These are phyloP conservation scores for Candida sonorensis DNA, from an alignment of 805 yeast species.

Conservation along the genomic window DNA sequence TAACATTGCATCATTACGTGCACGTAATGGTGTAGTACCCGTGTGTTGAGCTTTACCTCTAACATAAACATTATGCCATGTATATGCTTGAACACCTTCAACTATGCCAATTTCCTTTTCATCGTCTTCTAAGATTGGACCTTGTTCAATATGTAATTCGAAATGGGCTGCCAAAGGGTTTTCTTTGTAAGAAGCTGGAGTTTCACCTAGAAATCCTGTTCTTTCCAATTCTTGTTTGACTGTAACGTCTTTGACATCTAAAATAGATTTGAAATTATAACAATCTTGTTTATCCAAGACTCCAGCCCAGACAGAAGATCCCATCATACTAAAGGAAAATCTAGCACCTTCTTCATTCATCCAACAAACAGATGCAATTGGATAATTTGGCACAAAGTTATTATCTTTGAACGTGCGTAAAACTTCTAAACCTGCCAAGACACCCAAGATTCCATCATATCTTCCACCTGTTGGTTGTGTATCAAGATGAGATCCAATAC, in stretches of 20 bases:
- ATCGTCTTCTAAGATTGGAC: slow-evolving; percentile 58
- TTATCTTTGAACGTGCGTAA: slow-evolving; percentile 58
- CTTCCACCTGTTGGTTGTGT: slow-evolving; percentile 78
- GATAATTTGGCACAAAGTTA: slow-evolving; percentile 52
- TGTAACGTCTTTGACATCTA: slow-evolving; percentile 41
- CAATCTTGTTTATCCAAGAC: slow-evolving; percentile 38
- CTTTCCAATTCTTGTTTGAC: slow-evolving; percentile 49
- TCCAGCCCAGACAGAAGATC: slow-evolving; percentile 64
- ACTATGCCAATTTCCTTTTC: slow-evolving; percentile 58
- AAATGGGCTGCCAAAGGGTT: slow-evolving; percentile 64
- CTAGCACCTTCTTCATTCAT: slow-evolving; percentile 78
- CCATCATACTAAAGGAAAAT: slow-evolving; percentile 62
- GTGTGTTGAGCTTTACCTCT: slow-evolving; percentile 65
- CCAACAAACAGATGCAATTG: slow-evolving; percentile 63
- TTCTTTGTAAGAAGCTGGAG: slow-evolving; percentile 38
- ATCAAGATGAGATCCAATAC: slow-evolving; percentile 68
- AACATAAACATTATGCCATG: slow-evolving; percentile 54
- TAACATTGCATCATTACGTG: slow-evolving; percentile 55
- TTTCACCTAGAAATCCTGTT: slow-evolving; percentile 56
- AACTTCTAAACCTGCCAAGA: slow-evolving; percentile 59
- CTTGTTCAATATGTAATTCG: slow-evolving; percentile 73
- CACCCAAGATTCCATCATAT: slow-evolving; percentile 70
- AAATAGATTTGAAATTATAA: slow-evolving; percentile 45
- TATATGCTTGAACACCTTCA: slow-evolving; percentile 57
- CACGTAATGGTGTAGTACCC: slow-evolving; percentile 62